Evolutionary conservation across 345 rosid genomes (phyloP).

Genomic region (Hibiscus syriacus): DNA sequence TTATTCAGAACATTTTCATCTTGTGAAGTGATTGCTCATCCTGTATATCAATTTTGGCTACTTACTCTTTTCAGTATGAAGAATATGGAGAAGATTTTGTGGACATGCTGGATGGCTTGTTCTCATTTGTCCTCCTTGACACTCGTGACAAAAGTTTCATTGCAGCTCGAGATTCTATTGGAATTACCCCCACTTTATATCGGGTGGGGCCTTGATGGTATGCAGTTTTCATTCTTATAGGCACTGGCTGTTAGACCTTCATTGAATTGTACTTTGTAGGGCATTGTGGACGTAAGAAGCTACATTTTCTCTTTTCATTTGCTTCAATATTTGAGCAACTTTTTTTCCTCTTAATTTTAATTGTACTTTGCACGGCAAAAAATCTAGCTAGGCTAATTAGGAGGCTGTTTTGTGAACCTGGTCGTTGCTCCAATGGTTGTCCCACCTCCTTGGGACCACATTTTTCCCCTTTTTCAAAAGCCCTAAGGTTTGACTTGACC

Average conservation of each 20-base stretch:
- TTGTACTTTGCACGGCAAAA: neutral
- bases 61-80: conserved; percentile 53
- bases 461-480: too few species aligned
- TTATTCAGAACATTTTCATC: neutral
- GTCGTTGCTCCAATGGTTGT: neutral
- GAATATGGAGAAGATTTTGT: conserved; percentile 79
- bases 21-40: too few species aligned
- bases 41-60: neutral
- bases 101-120: conserved; percentile 89
- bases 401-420: neutral
- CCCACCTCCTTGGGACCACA: neutral
- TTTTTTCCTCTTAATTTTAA: too few species aligned
- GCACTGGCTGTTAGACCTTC: neutral
- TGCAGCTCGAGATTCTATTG: conserved; percentile 86
- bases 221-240: conserved; percentile 16
- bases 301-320: neutral
- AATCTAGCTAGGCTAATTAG: neutral
- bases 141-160: conserved; percentile 74
- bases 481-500: neutral
- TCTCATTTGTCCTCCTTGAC: conserved; percentile 85
- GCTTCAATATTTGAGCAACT: too few species aligned
- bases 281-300: neutral
- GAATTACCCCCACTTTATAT: conserved; percentile 83
- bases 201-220: conserved; percentile 94
- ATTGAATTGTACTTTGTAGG: neutral